Evolutionary conservation across 768 basidiomycete genomes (phyloP).

Genomic region (Russula brevipes): DNA sequence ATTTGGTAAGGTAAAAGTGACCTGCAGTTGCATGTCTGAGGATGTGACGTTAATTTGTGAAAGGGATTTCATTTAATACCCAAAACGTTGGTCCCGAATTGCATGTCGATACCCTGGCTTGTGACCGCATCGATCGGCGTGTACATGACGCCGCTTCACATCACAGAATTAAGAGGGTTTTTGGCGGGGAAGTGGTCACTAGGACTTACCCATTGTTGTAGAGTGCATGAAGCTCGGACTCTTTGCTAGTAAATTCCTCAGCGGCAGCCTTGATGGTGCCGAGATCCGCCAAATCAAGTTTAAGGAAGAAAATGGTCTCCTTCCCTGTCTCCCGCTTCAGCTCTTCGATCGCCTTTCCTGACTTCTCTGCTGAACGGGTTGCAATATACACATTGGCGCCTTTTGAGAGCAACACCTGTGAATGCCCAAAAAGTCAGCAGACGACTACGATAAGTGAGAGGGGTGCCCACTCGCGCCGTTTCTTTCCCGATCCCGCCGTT

Average conservation of each 20-base stretch:
- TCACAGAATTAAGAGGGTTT: background rate
- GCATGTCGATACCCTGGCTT: slow-evolving; percentile 33
- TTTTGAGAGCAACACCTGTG: slow-evolving; percentile 30
- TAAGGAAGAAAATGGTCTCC: slow-evolving; percentile 27
- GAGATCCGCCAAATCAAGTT: slow-evolving; percentile 38
- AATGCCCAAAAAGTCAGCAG: background rate
- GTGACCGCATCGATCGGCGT: slow-evolving; percentile 32
- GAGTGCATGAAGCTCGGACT: slow-evolving; percentile 30
- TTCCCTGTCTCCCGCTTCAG: slow-evolving; percentile 25
- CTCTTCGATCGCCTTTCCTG: slow-evolving; percentile 25
- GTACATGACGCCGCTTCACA: slow-evolving; percentile 33
- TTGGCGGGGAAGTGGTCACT: too few relatives aligned
- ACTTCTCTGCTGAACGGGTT: slow-evolving; percentile 27
- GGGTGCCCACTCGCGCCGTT: slow-evolving; percentile 17
- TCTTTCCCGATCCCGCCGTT: slow-evolving; percentile 26
- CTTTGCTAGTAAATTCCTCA: slow-evolving; percentile 33
- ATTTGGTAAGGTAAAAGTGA: slow-evolving; percentile 33
- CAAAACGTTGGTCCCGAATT: slow-evolving; percentile 36
- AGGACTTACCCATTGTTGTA: slow-evolving; percentile 34
- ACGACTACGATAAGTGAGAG: background rate
- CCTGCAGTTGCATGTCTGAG: slow-evolving; percentile 23
- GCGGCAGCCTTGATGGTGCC: slow-evolving; percentile 34
- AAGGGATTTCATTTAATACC: slow-evolving; percentile 15
- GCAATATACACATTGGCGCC: slow-evolving; percentile 33
- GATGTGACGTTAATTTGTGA: background rate